Base-by-base conservation (phyloP, 495 filamentous ascomycete genomes). In the Penicillium paxilli region DNA sequence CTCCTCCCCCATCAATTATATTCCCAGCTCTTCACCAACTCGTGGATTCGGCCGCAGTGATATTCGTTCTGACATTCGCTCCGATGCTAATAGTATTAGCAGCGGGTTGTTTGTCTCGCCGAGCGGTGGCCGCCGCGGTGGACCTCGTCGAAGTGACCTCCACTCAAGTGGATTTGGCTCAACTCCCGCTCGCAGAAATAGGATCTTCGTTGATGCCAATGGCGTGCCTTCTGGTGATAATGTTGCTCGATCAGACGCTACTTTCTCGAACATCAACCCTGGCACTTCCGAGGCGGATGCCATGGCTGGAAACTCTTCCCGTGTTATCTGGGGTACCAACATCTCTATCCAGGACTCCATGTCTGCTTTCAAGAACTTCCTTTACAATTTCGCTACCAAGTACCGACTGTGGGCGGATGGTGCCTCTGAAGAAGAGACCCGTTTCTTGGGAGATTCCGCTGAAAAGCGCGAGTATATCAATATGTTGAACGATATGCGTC, bases 271-370 rank as follows among this genome's bases (percentile, higher is more conserved):
- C 64, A 68, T 90, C 52, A 86, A 96, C 60, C 91, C 90, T 2
- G 85, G 84, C 49, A 98, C 95, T 10, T 96, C 92, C 1, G 94
- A 99, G 66, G 92, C 91, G 0, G 88, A 97, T 64, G 87, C 83
- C 2, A 85, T 96, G 47, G 91, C 89, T 38, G 91, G 92, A 9
- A 81, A 78, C 54, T 89, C 86, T 33, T 87, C 87, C 42, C 81
- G 88, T 52, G 84, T 96, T 33, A 92, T 99, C 52, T 99, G 95
- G 95, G 94, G 95, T 65, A 98, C 94, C 42, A 98, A 96, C 44
- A 88, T 99, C 51, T 95, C 93, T 1, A 86, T 98, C 37, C 84
- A 88, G 49, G 92, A 99, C 67, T 89, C 92, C 11, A 88, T 92
- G 66, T 82, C 82, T 44, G 79, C 84, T 0, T 95, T 96, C 79